Evolutionary conservation across 2,329 filamentous ascomycete species (phyloP).

Genomic region (Pyricularia sp.): DNA sequence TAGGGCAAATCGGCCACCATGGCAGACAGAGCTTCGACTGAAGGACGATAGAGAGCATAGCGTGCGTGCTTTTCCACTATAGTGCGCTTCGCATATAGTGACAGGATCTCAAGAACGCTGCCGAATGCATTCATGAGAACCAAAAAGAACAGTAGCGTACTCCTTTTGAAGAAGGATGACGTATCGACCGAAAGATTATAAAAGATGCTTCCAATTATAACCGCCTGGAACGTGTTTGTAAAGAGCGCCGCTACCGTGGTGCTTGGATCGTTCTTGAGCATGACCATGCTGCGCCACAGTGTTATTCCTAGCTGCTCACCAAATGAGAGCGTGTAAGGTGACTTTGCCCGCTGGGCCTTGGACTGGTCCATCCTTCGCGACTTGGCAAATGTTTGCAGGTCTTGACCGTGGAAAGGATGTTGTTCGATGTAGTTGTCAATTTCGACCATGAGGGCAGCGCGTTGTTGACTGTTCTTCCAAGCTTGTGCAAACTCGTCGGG

Average conservation of each 20-base stretch:
- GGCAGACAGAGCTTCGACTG: constrained; percentile 73
- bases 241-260: constrained; percentile 55
- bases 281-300: constrained; percentile 65
- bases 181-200: constrained; percentile 58
- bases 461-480: neutral
- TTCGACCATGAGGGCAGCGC: constrained; percentile 16
- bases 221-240: constrained; percentile 61
- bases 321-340: constrained; percentile 74
- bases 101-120: constrained; percentile 59
- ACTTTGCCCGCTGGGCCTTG: constrained; percentile 24
- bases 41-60: constrained; percentile 86
- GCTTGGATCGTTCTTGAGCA: constrained; percentile 63
- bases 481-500: constrained; percentile 46
- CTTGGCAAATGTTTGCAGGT: constrained; percentile 26
- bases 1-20: constrained; percentile 58
- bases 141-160: constrained; percentile 75
- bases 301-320: constrained; percentile 65
- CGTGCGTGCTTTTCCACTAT: constrained; percentile 84
- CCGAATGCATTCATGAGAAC: constrained; percentile 77
- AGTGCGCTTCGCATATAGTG: constrained; percentile 74
- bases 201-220: constrained; percentile 72
- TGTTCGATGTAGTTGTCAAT: constrained; percentile 40
- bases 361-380: constrained; percentile 8
- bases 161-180: constrained; percentile 65
- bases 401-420: constrained; percentile 41